phyloP scores from a whole-genome alignment of 108 stramenopile genomes.

The Stephanodiscus triporus region DNA sequence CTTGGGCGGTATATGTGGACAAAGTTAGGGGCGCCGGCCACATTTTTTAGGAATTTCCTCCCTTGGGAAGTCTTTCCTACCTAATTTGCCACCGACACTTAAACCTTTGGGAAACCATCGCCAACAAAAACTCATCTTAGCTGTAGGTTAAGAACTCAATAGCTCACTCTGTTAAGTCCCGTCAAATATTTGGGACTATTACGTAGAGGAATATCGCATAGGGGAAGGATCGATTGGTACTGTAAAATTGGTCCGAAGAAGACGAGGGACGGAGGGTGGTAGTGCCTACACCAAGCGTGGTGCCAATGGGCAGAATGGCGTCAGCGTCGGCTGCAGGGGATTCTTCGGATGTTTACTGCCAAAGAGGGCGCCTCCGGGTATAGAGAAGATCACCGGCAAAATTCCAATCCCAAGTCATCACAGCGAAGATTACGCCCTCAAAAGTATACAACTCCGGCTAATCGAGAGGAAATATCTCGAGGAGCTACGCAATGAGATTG shows the following conservation, averaged over 20 bases:
- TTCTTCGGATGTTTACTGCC: constrained; percentile 32
- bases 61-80: no score
- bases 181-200: constrained; percentile 25
- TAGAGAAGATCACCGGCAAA: not conserved
- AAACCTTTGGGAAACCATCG: no score
- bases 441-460: constrained; percentile 64
- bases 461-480: constrained; percentile 65
- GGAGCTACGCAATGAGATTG: constrained; percentile 90
- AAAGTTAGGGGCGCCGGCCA: no score
- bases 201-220: constrained; percentile 54
- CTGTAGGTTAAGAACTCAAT: no score
- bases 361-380: not conserved
- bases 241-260: constrained; percentile 63
- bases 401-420: constrained; percentile 6
- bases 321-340: constrained; percentile 14
- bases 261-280: constrained; percentile 57
- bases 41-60: no score
- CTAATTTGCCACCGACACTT: no score
- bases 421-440: constrained; percentile 66
- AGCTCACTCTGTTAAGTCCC: no score
- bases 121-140: no score
- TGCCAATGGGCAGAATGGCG: constrained; percentile 7
- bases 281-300: constrained; percentile 38
- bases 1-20: no score
- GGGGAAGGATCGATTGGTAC: constrained; percentile 81